Evolutionary conservation across 179 eudicot genomes (phyloP).

Genomic region (Nepenthes alata): DNA sequence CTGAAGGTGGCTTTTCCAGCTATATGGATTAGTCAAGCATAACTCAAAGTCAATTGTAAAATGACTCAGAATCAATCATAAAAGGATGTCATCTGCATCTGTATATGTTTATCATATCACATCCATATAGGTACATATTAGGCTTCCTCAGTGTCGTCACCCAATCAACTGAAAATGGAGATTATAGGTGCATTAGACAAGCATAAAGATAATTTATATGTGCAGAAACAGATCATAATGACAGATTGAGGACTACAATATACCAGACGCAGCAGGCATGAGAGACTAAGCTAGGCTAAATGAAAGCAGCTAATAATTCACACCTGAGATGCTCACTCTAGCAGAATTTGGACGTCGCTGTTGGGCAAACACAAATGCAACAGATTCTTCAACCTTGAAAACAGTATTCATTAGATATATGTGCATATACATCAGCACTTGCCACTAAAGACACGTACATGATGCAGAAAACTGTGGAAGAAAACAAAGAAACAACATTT

Average conservation of each 20-base stretch:
- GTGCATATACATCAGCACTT: background rate
- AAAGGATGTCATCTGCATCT: no score
- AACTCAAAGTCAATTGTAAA: no score
- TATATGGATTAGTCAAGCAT: no score
- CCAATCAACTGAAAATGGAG: no score
- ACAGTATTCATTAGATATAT: constrained; percentile 3
- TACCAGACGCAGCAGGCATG: background rate
- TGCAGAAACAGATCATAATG: no score
- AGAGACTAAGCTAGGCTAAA: background rate
- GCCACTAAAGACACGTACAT: background rate
- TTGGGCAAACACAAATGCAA: constrained; percentile 65
- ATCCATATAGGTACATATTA: no score
- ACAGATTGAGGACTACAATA: background rate
- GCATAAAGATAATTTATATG: no score
- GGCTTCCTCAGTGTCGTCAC: no score
- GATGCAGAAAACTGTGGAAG: background rate
- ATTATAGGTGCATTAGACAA: no score
- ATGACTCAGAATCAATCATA: no score
- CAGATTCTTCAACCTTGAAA: constrained; percentile 68
- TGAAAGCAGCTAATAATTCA: constrained; percentile 11
- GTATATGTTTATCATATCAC: no score
- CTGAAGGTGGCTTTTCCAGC: no score
- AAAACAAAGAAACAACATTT: background rate
- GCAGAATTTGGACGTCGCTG: constrained; percentile 67
- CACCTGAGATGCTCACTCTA: constrained; percentile 65